A percentile compares a stretch with the other conserved stretches of the same genome.
These are phyloP conservation scores for Aspergillaceae sp. DNA, from an alignment of 2,329 filamentous ascomycete species.

Conservation along the genomic window DNA sequence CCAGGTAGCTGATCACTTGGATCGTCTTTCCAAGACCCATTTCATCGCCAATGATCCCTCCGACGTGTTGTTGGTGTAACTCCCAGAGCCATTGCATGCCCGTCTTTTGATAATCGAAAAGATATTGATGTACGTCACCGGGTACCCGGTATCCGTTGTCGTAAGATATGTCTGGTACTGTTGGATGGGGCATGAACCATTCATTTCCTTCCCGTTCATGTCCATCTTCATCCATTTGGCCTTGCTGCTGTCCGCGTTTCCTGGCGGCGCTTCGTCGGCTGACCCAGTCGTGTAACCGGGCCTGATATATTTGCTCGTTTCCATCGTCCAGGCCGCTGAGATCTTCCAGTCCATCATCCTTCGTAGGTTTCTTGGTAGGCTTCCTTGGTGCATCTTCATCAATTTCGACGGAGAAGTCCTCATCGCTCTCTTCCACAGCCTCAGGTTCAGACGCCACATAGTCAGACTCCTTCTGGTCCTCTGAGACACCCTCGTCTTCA, in stretches of 20 bases:
- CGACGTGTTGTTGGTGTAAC: conserved; percentile 78
- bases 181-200: conserved; percentile 82
- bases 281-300: conserved; percentile 67
- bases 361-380: conserved; percentile 6
- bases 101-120: conserved; percentile 96
- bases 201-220: conserved; percentile 58
- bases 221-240: conserved; percentile 35
- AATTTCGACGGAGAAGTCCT: conserved; percentile 25
- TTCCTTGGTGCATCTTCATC: conserved; percentile 13
- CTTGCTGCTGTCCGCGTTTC: conserved; percentile 30
- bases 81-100: conserved; percentile 96
- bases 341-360: conserved; percentile 42
- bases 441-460: conserved; percentile 26
- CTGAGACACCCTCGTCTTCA: conserved; percentile 9
- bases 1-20: conserved; percentile 71
- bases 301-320: conserved; percentile 71
- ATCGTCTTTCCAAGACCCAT: conserved; percentile 98
- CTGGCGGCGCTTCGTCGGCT: conserved; percentile 54
- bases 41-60: conserved; percentile 92
- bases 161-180: conserved; percentile 64
- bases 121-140: conserved; percentile 81
- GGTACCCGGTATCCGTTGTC: conserved; percentile 71
- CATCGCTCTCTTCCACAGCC: conserved; percentile 27
- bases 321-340: conserved; percentile 72
- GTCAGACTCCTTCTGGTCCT: conserved; percentile 25